These are phyloP conservation scores for Dunaliella primolecta DNA, from an alignment of 139 green algal species.

Conservation along the genomic window DNA sequence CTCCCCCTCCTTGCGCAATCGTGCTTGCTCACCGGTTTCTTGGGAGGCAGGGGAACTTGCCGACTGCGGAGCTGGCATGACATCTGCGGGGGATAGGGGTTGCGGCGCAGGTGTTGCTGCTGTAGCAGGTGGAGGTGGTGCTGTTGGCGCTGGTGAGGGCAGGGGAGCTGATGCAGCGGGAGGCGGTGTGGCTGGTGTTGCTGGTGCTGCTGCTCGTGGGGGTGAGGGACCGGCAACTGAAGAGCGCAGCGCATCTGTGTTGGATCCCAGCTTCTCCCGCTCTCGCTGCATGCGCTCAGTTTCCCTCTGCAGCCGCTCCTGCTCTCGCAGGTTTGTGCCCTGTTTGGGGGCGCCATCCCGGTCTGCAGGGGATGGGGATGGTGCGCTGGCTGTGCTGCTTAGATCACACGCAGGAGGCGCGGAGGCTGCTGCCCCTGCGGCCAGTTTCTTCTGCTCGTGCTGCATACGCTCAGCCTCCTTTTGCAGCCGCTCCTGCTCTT, in stretches of 20 bases:
- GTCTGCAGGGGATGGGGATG: no score
- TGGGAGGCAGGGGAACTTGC: not conserved
- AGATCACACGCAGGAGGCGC: no score
- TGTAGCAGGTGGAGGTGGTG: not conserved
- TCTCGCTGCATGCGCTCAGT: not conserved
- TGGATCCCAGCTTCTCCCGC: not conserved
- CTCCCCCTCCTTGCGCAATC: not conserved
- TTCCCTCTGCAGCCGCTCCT: not conserved
- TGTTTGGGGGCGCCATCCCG: no score
- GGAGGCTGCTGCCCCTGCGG: not conserved
- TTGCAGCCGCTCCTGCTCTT: slow-evolving; percentile 1
- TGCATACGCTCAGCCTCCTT: not conserved
- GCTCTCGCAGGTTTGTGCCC: no score
- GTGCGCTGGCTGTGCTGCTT: slow-evolving; percentile 8
- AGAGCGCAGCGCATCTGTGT: not conserved
- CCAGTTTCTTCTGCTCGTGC: not conserved
- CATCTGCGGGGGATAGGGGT: not conserved
- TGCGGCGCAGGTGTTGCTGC: not conserved
- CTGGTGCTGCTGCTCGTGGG: not conserved
- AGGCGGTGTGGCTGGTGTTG: not conserved
- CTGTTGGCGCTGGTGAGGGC: not conserved
- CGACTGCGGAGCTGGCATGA: no score
- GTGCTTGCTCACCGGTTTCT: not conserved
- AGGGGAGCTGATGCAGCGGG: not conserved
- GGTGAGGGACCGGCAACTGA: not conserved